phyloP scores from a whole-genome alignment of 2,329 filamentous ascomycete species.

The Tolypocladium album region DNA sequence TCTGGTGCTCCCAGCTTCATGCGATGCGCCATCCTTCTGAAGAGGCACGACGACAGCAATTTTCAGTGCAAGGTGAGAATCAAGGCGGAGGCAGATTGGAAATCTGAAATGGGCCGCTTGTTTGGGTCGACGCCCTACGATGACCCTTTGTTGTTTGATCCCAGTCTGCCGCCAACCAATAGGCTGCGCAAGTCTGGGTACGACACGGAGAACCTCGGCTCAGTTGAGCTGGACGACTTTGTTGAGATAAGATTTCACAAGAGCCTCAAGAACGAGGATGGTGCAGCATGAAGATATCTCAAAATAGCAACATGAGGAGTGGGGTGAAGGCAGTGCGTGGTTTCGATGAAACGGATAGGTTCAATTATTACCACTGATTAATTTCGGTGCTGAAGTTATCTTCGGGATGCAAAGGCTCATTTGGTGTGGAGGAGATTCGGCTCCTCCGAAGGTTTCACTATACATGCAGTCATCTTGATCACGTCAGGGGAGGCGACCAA shows the following conservation, averaged over 20 bases:
- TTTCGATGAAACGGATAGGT: neutral
- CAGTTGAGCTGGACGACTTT: neutral
- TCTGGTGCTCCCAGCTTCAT: neutral
- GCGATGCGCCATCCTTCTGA: neutral
- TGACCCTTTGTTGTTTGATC: neutral
- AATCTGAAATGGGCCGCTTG: neutral
- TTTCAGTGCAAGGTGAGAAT: neutral
- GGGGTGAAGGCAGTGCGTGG: neutral
- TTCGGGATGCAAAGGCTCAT: too few species aligned
- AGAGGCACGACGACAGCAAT: neutral
- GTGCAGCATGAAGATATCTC: neutral
- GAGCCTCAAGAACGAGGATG: neutral
- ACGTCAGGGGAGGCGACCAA: too few species aligned
- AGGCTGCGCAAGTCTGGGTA: neutral
- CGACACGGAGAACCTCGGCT: neutral
- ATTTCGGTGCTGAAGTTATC: neutral
- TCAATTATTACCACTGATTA: neutral
- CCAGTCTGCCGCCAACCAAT: neutral
- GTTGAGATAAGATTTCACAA: neutral
- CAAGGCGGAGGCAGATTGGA: neutral
- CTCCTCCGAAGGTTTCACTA: neutral
- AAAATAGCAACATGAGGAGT: neutral
- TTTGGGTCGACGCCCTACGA: neutral
- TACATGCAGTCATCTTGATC: too few species aligned
- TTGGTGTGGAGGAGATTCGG: neutral